These are phyloP conservation scores for Fusarium sp. DNA, from an alignment of 2,329 filamentous ascomycete species.

Conservation along the genomic window DNA sequence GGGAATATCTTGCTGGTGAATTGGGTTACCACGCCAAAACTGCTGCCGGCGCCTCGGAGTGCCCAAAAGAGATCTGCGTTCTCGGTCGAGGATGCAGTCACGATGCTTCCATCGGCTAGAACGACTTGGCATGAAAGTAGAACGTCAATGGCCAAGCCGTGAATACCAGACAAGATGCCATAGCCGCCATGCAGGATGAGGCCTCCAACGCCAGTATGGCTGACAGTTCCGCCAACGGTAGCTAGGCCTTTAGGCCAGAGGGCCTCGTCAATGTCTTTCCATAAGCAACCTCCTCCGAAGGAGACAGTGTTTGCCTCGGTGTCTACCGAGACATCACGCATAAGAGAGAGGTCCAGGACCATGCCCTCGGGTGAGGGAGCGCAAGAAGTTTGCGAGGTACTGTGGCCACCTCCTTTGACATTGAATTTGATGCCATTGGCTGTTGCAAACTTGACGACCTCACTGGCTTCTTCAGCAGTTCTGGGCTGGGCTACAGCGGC, in stretches of 20 bases:
- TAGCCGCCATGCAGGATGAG: constrained; percentile 67
- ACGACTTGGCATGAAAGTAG: constrained; percentile 53
- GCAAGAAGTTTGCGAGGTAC: constrained; percentile 58
- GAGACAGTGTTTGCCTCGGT: constrained; percentile 54
- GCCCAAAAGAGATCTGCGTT: constrained; percentile 56
- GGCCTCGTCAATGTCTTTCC: constrained; percentile 64
- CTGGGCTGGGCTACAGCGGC: constrained; percentile 56
- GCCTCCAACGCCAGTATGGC: constrained; percentile 69
- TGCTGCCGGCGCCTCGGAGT: constrained; percentile 52
- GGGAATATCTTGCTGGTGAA: constrained; percentile 49
- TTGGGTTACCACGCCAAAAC: constrained; percentile 54
- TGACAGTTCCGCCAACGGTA: constrained; percentile 69
- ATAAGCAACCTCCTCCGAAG: constrained; percentile 61
- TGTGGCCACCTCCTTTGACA: constrained; percentile 65
- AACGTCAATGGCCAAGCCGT: constrained; percentile 60
- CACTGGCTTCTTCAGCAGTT: constrained; percentile 51
- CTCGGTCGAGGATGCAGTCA: constrained; percentile 53
- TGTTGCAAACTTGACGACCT: constrained; percentile 55
- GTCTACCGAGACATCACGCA: constrained; percentile 62
- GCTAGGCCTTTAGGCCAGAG: constrained; percentile 62
- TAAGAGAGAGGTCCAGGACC: constrained; percentile 62
- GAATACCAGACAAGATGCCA: constrained; percentile 62
- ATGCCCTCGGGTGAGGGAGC: constrained; percentile 59
- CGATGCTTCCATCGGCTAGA: constrained; percentile 49
- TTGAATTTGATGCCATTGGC: constrained; percentile 58